Base-by-base conservation (phyloP, 345 rosid species). In the Melaleuca quinquenervia region DNA sequence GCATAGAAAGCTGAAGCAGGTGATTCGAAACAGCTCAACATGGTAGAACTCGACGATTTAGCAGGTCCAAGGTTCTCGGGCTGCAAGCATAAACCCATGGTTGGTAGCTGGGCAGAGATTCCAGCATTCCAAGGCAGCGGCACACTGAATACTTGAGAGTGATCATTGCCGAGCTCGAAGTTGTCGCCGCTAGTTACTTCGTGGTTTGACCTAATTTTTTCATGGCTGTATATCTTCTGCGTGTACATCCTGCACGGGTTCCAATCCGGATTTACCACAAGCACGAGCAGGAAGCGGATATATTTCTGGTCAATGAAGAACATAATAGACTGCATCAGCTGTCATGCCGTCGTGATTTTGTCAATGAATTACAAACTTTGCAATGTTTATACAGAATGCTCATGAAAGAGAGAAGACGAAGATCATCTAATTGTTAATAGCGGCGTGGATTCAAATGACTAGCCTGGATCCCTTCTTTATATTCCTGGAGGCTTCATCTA, bases 1-100 rank as follows among this genome's bases (percentile, higher is more conserved):
- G 95, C 94, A 76, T 91, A 91, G 54, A 93, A 93, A 41, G 93
- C 93, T 9, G 90, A 90, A 56, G 91, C 90, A 3, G 94, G 96
- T 4, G 94, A 85, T 50, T 89, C 89, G 21, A 93, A 92, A 22
- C 89, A 88, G 62, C 91, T 84, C 91, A 91, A 44, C 54, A 93
- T 90, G 74, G 92, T 89, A 62, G 83, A 64, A 51, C 83, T 87
- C 5, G 93, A 82, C 32, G 91, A 80, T 85, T 80, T 87, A 48
- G 84, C 88, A 86, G 88, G 89, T 60, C 86, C 86, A 11, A 52
- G 41, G 82, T 80, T 82, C 51, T 84, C 88, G 27, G 27, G 84
- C 21, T 26, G 75, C 78, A 0, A 62, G 7, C 48, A 18, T 20
- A 11, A 36, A 22, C 48, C 48, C 80, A 44, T 70, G 11, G 48